Base-by-base conservation (phyloP, 2,329 filamentous ascomycete genomes). In the Neopestalotiopsis sp. region DNA sequence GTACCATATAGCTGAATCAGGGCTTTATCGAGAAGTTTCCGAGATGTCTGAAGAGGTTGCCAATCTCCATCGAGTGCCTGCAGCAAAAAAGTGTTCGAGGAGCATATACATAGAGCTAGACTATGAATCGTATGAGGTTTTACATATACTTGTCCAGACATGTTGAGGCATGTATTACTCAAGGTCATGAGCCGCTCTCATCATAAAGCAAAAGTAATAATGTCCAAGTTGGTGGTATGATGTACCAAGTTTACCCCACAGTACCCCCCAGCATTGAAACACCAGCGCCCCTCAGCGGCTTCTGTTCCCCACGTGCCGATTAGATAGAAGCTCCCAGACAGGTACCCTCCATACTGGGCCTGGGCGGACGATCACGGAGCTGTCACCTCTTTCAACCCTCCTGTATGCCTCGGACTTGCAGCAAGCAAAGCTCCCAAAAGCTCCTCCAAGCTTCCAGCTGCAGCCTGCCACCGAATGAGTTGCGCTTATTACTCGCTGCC, bases 291-390 rank as follows among this genome's bases (percentile, higher is more conserved):
- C 67, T 68, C 60, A 32, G 20, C 42, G 28, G 45, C 59, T 69
- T 69, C 24, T 28, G 24, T 28, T 28, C 72, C 73, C 70, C 72
- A 74, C 71, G 71, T 69, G n/a, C 66, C 69, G 74, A 75, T 75
- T 74, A 75, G 74, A 75, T 75, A 75, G 66, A 72, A 73, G 64
- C 67, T 68, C 67, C 64, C 5, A 34, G 49, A 62, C 17, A 13
- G 49, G 56, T 13, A 34, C 24, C 30, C 6, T 10, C 34, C 34
- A 24, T 28, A 30, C 24, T 34, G n/a, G 57, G 24, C 57, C n/a
- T 9, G 20, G 30, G 59, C 59, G 32, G 32, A 17, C 34, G 59
- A 62, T 62, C 59, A 40, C 32, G 59, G 59, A 62, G 59, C 59
- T 62, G 28, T 62, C 34, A 38, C 34, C n/a, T 34, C 14, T 52